Evolutionary conservation across 495 filamentous ascomycete species (phyloP), one percentile per base, ranked within the genome.

Genomic region (Rhypophila decipiens): DNA sequence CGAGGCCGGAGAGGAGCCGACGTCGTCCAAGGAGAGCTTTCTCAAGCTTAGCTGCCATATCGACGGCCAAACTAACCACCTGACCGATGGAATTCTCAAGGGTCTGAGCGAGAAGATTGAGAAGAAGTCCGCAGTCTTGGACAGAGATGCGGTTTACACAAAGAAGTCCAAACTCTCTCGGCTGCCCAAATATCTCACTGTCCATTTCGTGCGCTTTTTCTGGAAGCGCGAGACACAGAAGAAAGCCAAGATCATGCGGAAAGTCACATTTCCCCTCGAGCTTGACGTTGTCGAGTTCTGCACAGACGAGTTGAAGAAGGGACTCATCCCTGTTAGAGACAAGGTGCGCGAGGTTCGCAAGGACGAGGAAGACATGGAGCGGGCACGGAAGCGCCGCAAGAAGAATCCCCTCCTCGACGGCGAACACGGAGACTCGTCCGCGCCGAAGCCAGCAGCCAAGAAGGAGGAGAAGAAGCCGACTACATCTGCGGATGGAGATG

Each of bases 171-270:
- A 83, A 50, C 90, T 98, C 53, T 76, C 89, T 19, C 85, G 91
- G 8, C 65, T 97, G 47, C 93, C 93, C 11, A 96, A 94, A 61
- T 96, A 98, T 52, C 75, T 98, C 23, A 91, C 93, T 12, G 90
- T 97, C 4, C 93, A 98, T 61, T 96, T 98, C 61, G 87, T 98
- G 50, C 89, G 93, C 50, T 98, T 98, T 71, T 96, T 87, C 73
- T 98, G 94, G 94, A 90, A 94, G 63, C 78, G 84, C 17, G 87
- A 90, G 47, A 87, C 86, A 7, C 82, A 91, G 62, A 97, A 97
- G 76, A 98, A 98, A 72, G 88, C 90, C 45, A 98, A 98, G 78
- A 98, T 98, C 59, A 90, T 98, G 90, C 86, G 90, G 55, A 98
- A 96, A 66, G 93, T 98, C 37, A 89, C 87, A 0, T 98, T 98